Percentiles rank a stretch among this genome's conserved stretches.
Evolutionary conservation across 768 basidiomycete species (phyloP).

Genomic region (Mycena chlorophos): DNA sequence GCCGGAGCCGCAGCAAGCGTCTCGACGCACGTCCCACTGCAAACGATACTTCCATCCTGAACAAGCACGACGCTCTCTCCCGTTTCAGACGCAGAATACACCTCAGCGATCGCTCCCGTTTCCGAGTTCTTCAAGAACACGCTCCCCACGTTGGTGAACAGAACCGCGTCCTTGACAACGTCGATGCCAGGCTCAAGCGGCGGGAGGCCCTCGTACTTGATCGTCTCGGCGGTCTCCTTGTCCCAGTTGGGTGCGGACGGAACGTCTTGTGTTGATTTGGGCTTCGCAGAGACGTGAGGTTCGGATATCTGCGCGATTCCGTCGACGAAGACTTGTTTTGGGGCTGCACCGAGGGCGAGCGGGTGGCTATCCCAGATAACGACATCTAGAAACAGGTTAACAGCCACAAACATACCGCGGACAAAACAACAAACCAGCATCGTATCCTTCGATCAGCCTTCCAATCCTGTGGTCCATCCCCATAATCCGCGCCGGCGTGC

Average conservation of each 20-base stretch:
- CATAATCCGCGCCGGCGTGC: constrained; percentile 66
- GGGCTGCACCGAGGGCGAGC: constrained; percentile 73
- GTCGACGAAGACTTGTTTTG: constrained; percentile 82
- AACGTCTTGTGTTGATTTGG: constrained; percentile 48
- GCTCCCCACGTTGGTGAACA: constrained; percentile 62
- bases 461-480: constrained; percentile 80
- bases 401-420: constrained; percentile 42
- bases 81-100: no score
- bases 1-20: no score
- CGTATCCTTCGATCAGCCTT: constrained; percentile 43
- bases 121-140: constrained; percentile 26
- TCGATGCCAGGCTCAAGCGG: constrained; percentile 53
- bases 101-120: no score
- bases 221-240: constrained; percentile 51
- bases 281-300: constrained; percentile 52
- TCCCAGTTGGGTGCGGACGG: constrained; percentile 63
- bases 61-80: no score
- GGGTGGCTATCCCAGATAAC: constrained; percentile 81
- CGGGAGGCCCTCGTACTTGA: constrained; percentile 65
- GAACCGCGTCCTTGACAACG: constrained; percentile 38
- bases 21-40: no score
- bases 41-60: no score
- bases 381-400: constrained; percentile 75
- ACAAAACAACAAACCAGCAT: not conserved
- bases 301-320: constrained; percentile 68